A percentile compares a stretch with the other conserved stretches of the same genome.
phyloP scores from a whole-genome alignment of 805 yeast species.

The Komagataella kurtzmanii region DNA sequence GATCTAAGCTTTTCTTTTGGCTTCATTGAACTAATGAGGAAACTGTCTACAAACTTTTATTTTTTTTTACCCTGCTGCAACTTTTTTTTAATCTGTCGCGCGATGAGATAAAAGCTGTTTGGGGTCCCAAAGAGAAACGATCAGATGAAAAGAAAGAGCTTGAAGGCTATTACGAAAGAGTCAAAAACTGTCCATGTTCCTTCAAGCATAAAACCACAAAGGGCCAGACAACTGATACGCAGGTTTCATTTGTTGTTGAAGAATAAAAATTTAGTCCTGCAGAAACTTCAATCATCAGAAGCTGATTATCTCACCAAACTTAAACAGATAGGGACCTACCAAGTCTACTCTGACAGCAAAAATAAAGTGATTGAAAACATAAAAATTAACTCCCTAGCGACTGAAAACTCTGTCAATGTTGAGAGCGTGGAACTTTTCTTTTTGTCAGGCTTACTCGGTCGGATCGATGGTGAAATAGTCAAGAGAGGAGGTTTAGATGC shows the following conservation, averaged over 20 bases:
- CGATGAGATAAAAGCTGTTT: neutral
- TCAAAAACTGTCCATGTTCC: conserved; percentile 11
- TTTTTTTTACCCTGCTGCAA: neutral
- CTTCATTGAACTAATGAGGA: conserved; percentile 65
- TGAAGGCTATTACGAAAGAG: conserved; percentile 18
- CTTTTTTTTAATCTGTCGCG: neutral
- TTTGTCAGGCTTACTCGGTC: neutral
- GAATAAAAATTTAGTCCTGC: conserved; percentile 28
- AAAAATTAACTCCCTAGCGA: neutral
- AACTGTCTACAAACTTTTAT: conserved; percentile 11
- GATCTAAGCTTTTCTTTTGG: conserved; percentile 68
- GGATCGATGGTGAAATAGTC: conserved; percentile 1
- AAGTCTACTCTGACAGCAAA: neutral
- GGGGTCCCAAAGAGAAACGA: conserved; percentile 1
- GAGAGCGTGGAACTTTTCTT: neutral
- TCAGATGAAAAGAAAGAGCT: conserved; percentile 10
- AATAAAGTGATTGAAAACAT: neutral
- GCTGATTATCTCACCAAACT: neutral
- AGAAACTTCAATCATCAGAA: conserved; percentile 15
- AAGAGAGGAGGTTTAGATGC: conserved; percentile 58
- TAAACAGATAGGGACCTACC: neutral
- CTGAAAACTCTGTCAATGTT: neutral
- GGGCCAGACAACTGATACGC: conserved; percentile 66
- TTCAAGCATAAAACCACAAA: conserved; percentile 43
- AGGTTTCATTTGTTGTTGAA: conserved; percentile 63